These are phyloP conservation scores for Melanomma pulvis-pyrius DNA, from an alignment of 495 filamentous ascomycete species.

Conservation along the genomic window DNA sequence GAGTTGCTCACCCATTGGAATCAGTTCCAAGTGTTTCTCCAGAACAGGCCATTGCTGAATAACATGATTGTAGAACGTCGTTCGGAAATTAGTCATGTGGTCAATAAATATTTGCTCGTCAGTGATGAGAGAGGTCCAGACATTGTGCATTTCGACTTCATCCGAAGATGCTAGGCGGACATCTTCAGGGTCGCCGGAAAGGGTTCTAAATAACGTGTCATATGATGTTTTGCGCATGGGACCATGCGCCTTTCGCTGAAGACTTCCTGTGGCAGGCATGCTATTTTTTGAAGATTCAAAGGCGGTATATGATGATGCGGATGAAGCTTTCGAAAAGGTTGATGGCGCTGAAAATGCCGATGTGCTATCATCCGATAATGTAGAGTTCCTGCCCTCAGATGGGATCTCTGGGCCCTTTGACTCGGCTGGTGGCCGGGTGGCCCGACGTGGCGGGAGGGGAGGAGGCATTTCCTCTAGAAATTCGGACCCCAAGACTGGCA, in stretches of 20 bases:
- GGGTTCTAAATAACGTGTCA: conserved; percentile 10
- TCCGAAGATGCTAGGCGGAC: conserved; percentile 1
- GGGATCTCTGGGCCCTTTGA: neutral
- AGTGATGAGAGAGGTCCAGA: conserved; percentile 8
- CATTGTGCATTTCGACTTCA: conserved; percentile 7
- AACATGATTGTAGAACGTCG: conserved; percentile 13
- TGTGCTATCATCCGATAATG: neutral
- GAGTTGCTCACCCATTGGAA: conserved; percentile 7
- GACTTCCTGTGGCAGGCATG: neutral
- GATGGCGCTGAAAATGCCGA: neutral
- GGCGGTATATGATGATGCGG: conserved; percentile 1
- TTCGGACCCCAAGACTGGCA: neutral
- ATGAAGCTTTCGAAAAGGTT: neutral
- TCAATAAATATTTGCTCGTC: conserved; percentile 21
- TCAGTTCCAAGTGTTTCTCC: conserved; percentile 15
- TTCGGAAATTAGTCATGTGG: conserved; percentile 9
- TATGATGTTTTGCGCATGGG: conserved; percentile 2
- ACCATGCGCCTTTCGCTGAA: neutral
- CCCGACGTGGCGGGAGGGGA: conserved; percentile 20
- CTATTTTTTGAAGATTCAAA: neutral
- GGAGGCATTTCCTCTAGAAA: conserved; percentile 14
- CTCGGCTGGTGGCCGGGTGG: neutral
- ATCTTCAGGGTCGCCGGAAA: conserved; percentile 5
- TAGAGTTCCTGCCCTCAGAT: neutral
- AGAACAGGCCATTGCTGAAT: conserved; percentile 17